Conservation (phyloP, 371 early-diverging fungal genomes). For the Smittium mucronatum region DNA sequence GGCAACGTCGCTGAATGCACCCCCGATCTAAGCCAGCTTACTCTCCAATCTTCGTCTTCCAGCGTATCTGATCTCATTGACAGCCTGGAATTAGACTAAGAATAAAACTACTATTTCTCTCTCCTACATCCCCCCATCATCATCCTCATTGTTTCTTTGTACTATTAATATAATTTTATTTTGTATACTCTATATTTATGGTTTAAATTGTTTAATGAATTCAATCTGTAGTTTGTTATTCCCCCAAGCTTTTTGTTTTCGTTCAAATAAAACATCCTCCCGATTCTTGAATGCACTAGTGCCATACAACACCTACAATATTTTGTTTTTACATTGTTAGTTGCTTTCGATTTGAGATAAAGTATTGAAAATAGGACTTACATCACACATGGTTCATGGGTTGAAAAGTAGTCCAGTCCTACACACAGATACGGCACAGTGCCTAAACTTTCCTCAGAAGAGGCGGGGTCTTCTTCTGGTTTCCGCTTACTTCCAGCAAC, state of each 20-base stretch:
- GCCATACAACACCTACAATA: constrained; percentile 27
- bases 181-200: constrained; percentile 27
- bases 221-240: constrained; percentile 19
- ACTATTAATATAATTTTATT: constrained; percentile 10
- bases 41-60: background rate
- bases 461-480: constrained; percentile 7
- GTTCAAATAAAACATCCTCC: constrained; percentile 24
- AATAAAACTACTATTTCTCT: background rate
- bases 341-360: too few species aligned
- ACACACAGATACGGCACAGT: constrained; percentile 35
- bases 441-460: too few species aligned
- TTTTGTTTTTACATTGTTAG: background rate
- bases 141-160: background rate
- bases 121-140: background rate
- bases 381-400: constrained; percentile 41
- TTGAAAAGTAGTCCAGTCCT: constrained; percentile 33
- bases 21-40: constrained; percentile 13
- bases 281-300: constrained; percentile 31
- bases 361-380: constrained; percentile 12
- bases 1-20: constrained; percentile 26
- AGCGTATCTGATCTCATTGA: constrained; percentile 9
- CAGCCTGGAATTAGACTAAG: background rate
- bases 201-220: constrained; percentile 21
- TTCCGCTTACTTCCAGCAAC: constrained; percentile 9
- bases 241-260: constrained; percentile 15